phyloP scores from a whole-genome alignment of 2,329 filamentous ascomycete species.

The Scedosporium aurantiacum region DNA sequence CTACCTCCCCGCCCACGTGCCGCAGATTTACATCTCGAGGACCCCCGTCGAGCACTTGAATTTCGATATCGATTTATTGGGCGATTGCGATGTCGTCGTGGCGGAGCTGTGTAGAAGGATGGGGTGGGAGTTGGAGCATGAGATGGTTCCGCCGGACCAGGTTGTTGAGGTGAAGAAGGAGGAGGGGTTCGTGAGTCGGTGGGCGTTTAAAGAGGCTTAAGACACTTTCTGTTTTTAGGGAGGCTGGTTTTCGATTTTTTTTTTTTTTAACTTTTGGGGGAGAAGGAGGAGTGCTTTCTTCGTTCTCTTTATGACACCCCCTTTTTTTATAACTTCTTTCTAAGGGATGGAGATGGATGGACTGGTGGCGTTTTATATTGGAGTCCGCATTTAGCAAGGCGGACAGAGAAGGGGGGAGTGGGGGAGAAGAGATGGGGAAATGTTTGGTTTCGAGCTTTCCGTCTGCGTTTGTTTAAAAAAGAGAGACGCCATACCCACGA shows the following conservation, averaged over 20 bases:
- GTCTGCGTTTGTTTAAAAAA: too few species aligned
- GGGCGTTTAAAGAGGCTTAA: conserved; percentile 1
- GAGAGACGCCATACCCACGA: too few species aligned
- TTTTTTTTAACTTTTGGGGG: not conserved
- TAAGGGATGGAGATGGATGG: too few species aligned
- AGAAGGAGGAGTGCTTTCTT: too few species aligned
- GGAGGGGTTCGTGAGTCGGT: conserved; percentile 2
- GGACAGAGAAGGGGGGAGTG: too few species aligned
- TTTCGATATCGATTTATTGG: conserved; percentile 93
- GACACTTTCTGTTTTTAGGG: not conserved
- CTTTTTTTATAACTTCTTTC: too few species aligned
- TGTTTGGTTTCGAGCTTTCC: too few species aligned
- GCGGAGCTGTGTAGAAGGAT: conserved; percentile 73
- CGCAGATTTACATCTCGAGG: conserved; percentile 82
- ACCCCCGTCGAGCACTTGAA: conserved; percentile 80
- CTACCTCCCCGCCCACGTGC: conserved; percentile 65
- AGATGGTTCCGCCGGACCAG: conserved; percentile 67
- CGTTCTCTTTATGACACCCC: too few species aligned
- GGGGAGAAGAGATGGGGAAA: too few species aligned
- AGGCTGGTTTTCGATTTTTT: not conserved
- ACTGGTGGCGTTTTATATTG: too few species aligned
- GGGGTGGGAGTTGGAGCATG: conserved; percentile 69
- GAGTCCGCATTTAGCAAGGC: too few species aligned
- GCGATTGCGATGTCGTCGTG: conserved; percentile 86
- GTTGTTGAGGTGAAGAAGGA: conserved; percentile 43